Percentiles rank a stretch among this genome's conserved stretches.
Evolutionary conservation across 2,329 filamentous ascomycete species (phyloP).

Genomic region (Botrytis elliptica): DNA sequence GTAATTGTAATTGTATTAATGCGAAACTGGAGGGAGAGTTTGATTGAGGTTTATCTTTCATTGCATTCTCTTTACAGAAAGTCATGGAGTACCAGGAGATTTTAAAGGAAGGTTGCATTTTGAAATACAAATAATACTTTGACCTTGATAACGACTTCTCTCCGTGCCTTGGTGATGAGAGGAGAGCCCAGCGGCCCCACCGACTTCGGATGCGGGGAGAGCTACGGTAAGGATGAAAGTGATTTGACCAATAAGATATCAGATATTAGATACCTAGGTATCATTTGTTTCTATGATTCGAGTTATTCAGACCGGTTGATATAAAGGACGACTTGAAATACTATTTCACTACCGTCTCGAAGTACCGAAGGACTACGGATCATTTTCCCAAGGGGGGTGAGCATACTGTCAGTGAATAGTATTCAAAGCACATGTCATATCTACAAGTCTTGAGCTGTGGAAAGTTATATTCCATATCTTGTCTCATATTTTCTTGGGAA

Average conservation of each 20-base stretch:
- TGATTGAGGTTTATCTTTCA: background rate
- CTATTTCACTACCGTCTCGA: background rate
- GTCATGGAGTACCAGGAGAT: background rate
- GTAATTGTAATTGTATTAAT: background rate
- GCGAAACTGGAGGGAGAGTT: background rate
- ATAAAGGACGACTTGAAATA: background rate
- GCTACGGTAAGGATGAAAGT: background rate
- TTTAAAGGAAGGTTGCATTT: background rate
- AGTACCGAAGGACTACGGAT: background rate
- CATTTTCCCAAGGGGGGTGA: no score
- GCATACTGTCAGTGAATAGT: background rate
- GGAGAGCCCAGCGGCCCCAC: constrained; percentile 3
- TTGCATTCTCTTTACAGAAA: background rate
- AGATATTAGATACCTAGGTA: background rate
- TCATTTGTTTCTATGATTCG: background rate
- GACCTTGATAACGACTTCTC: background rate
- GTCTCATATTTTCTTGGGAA: background rate
- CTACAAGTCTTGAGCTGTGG: background rate
- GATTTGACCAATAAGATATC: background rate
- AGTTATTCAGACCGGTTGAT: background rate
- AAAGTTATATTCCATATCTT: background rate
- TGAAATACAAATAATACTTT: background rate
- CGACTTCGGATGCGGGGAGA: constrained; percentile 14
- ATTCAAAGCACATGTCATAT: background rate
- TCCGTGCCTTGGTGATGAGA: background rate